These are phyloP conservation scores for Trichoderma reesei DNA, from an alignment of 495 filamentous ascomycete genomes.

Conservation along the genomic window DNA sequence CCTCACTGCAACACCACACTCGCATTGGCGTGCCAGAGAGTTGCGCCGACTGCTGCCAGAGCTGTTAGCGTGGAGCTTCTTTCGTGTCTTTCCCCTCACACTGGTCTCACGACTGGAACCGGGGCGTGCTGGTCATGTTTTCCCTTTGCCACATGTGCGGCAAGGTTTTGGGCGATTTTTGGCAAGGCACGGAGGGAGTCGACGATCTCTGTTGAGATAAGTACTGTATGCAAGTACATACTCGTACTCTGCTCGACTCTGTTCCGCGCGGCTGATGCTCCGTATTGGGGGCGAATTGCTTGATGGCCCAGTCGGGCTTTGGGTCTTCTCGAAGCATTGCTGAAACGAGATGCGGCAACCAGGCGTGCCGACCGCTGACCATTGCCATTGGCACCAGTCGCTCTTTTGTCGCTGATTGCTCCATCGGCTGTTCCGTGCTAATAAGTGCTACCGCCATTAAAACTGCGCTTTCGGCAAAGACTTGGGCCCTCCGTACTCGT, in stretches of 20 bases:
- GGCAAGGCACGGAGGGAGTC: too few species aligned
- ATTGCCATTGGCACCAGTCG: background rate
- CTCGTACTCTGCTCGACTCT: too few species aligned
- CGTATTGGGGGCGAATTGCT: too few species aligned
- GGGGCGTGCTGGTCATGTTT: background rate
- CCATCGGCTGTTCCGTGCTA: background rate
- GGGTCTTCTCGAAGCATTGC: background rate
- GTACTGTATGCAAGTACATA: too few species aligned
- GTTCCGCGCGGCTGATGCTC: too few species aligned
- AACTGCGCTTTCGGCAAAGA: background rate
- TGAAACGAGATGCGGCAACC: background rate
- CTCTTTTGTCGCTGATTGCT: background rate
- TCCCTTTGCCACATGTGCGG: background rate
- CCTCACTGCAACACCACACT: background rate
- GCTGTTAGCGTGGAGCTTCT: background rate
- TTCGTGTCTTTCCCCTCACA: background rate
- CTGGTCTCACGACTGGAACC: slow-evolving; percentile 2
- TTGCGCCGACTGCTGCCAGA: slow-evolving; percentile 3
- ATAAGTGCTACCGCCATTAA: background rate
- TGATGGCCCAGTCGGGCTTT: background rate
- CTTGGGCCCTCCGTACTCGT: background rate
- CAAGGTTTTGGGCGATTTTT: too few species aligned
- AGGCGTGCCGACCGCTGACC: background rate
- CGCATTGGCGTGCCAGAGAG: background rate
- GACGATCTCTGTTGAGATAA: too few species aligned